Base-by-base conservation (phyloP, 2,329 filamentous ascomycete species). In the Aspergillus niger region DNA sequence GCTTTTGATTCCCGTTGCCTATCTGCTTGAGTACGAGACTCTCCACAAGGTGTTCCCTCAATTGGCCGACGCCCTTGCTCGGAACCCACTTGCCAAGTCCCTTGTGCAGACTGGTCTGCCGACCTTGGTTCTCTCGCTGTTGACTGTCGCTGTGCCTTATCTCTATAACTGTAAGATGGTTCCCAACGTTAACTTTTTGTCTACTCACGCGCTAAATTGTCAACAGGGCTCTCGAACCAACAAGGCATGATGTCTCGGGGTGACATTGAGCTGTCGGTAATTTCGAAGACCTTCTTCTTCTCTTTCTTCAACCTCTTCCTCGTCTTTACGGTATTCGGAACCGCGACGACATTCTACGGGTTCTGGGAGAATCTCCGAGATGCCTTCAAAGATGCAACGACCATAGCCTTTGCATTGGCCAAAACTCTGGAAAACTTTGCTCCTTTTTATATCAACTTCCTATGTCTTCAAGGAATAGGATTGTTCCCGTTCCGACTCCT, bases 271-370 rank as follows among this genome's bases (percentile, higher is more conserved):
- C 83, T 99, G 6, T 98, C 95, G 0, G 84, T 96, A 48, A 94
- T 99, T 66, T 97, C 92, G 57, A 99, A 99, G 80, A 99, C 98
- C 77, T 99, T 98, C 79, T 97, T 98, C 83, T 99, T 99, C 74
- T 93, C 91, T 8, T 99, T 99, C 77, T 98, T 99, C 85, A 99
- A 99, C 78, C 91, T 98, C 59, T 99, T 99, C 78, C 85, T 98
- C 54, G 86, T 98, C 48, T 97, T 98, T 74, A 96, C 94, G 1
- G 85, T 95, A 26, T 91, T 96, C 49, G 91, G 90, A 57, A 92
- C 92, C 4, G 91, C 87, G 1, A 87, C 89, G 41, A 86, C 89
- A 57, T 91, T 97, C 71, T 87, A 87, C 76, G 81, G 82, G 36
- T 85, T 90, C 55, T 82, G 84, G 70, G 78, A 85, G 58, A 79